phyloP scores from a whole-genome alignment of 495 filamentous ascomycete genomes.

The Aspergillus steynii region DNA sequence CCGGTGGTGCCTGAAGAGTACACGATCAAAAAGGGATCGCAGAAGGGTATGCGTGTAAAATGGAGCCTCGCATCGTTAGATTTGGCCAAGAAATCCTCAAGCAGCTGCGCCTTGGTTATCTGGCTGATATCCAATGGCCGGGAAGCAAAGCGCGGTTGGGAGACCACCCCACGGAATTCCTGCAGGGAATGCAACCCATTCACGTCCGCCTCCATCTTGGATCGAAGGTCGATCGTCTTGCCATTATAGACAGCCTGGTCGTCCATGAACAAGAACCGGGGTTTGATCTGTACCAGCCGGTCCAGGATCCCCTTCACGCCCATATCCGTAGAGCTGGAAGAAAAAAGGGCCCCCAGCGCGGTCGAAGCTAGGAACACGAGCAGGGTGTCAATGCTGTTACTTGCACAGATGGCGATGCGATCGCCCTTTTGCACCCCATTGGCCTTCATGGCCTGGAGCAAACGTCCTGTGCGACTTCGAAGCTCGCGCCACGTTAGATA shows the following conservation, averaged over 20 bases:
- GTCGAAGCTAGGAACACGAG: slow-evolving; percentile 62
- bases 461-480: slow-evolving; percentile 49
- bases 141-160: slow-evolving; percentile 59
- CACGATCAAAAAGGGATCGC: slow-evolving; percentile 70
- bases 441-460: slow-evolving; percentile 62
- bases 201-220: slow-evolving; percentile 68
- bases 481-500: slow-evolving; percentile 65
- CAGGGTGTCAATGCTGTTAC: slow-evolving; percentile 72
- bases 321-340: slow-evolving; percentile 74
- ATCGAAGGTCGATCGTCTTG: slow-evolving; percentile 67
- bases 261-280: slow-evolving; percentile 73
- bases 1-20: slow-evolving; percentile 75
- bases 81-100: slow-evolving; percentile 51
- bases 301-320: slow-evolving; percentile 74
- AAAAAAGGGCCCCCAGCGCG: slow-evolving; percentile 69
- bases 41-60: slow-evolving; percentile 63
- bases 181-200: slow-evolving; percentile 55
- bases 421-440: slow-evolving; percentile 68
- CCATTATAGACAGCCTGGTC: slow-evolving; percentile 78
- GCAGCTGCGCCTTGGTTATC: slow-evolving; percentile 54
- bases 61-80: slow-evolving; percentile 41
- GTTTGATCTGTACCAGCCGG: slow-evolving; percentile 68
- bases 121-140: slow-evolving; percentile 56
- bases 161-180: slow-evolving; percentile 62
- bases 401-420: slow-evolving; percentile 67